Evolutionary conservation across 2,329 filamentous ascomycete species (phyloP).

Genomic region (Nemania diffusa): DNA sequence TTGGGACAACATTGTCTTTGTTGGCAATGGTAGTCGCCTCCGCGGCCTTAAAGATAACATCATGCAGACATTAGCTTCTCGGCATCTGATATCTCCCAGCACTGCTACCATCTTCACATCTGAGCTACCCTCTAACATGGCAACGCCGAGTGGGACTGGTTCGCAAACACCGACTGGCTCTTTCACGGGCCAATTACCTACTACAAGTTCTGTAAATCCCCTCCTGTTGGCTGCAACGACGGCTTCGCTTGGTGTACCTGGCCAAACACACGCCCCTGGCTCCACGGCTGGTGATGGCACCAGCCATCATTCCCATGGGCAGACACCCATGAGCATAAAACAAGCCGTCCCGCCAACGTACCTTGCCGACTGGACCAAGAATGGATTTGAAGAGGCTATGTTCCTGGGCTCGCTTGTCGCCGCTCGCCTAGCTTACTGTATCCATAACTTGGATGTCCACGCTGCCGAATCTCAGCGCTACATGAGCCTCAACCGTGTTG

Average conservation of each 20-base stretch:
- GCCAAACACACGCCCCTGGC: constrained; percentile 56
- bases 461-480: constrained; percentile 63
- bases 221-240: constrained; percentile 92
- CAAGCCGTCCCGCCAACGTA: constrained; percentile 82
- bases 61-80: constrained; percentile 78
- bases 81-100: constrained; percentile 90
- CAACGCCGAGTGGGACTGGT: constrained; percentile 89
- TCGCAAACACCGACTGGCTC: constrained; percentile 85
- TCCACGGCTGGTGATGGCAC: constrained; percentile 56
- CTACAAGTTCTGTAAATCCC: constrained; percentile 75
- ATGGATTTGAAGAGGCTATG: constrained; percentile 79
- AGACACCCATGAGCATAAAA: constrained; percentile 87
- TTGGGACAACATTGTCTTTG: constrained; percentile 92
- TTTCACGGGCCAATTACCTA: constrained; percentile 65
- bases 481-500: constrained; percentile 67
- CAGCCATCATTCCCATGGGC: constrained; percentile 67
- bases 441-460: constrained; percentile 67
- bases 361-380: constrained; percentile 89
- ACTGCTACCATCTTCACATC: constrained; percentile 97
- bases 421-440: constrained; percentile 69
- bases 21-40: constrained; percentile 82
- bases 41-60: constrained; percentile 90
- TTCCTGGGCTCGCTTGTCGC: constrained; percentile 91
- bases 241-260: constrained; percentile 61
- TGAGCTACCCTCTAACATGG: constrained; percentile 92